Evolutionary conservation across 2,329 filamentous ascomycete species (phyloP).

Genomic region (Sclerotinia borealis): DNA sequence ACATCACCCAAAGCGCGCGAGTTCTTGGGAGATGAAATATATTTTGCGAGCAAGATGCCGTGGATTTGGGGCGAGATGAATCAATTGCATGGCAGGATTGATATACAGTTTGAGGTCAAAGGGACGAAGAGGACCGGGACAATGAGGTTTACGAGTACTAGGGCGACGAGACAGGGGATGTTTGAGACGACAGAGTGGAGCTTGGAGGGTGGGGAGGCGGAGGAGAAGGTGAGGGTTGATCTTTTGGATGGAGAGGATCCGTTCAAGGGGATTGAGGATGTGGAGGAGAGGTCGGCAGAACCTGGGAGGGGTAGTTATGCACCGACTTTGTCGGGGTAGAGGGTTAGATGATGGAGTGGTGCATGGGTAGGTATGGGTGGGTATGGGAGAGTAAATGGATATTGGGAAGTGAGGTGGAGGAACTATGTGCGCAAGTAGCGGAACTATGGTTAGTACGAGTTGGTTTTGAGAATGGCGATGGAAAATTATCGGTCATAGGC

Average conservation of each 20-base stretch:
- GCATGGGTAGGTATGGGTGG: not conserved
- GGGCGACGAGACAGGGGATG: constrained; percentile 54
- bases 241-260: constrained; percentile 68
- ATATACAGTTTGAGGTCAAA: constrained; percentile 82
- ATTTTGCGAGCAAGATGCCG: constrained; percentile 71
- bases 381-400: constrained; percentile 1
- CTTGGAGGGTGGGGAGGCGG: constrained; percentile 53
- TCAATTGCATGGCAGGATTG: constrained; percentile 83
- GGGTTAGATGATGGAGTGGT: not conserved
- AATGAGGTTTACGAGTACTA: constrained; percentile 75
- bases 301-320: constrained; percentile 31
- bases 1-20: constrained; percentile 70
- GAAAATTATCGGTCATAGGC: not conserved
- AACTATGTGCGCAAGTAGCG: not conserved
- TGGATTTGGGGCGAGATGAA: constrained; percentile 88
- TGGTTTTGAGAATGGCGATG: not conserved
- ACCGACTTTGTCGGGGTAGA: constrained; percentile 26
- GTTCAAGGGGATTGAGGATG: constrained; percentile 49
- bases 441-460: not conserved
- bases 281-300: constrained; percentile 38
- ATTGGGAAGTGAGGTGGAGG: not conserved
- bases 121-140: constrained; percentile 64
- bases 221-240: constrained; percentile 57
- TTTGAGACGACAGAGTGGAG: constrained; percentile 93
- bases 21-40: constrained; percentile 79